These are phyloP conservation scores for Rhynchospora tenuis DNA, from an alignment of 176 grass and related monocot species.

Conservation along the genomic window DNA sequence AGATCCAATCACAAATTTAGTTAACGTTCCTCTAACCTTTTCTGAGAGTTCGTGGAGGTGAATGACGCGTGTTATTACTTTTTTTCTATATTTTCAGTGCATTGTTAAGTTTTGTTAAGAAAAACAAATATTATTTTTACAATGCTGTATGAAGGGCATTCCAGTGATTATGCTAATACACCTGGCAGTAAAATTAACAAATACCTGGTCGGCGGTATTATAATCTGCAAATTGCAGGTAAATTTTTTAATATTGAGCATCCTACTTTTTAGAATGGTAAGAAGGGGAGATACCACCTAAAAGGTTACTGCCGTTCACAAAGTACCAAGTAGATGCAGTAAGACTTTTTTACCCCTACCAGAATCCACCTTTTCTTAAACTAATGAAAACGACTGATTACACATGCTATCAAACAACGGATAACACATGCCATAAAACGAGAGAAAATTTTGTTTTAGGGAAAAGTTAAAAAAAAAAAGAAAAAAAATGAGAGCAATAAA, in stretches of 20 bases:
- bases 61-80: background rate
- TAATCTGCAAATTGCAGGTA: background rate
- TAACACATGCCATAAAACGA: background rate
- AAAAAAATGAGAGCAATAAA: too few relatives aligned
- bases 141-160: background rate
- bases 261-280: constrained; percentile 21
- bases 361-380: background rate
- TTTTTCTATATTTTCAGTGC: background rate
- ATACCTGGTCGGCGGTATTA: constrained; percentile 13
- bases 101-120: background rate
- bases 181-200: constrained; percentile 6
- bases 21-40: too few relatives aligned
- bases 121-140: background rate
- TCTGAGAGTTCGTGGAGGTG: background rate
- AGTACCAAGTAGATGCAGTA: constrained; percentile 20
- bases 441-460: background rate
- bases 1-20: too few relatives aligned
- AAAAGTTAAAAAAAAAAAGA: too few relatives aligned
- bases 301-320: constrained; percentile 22
- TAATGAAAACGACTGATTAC: background rate
- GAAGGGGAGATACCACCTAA: constrained; percentile 14
- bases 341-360: background rate
- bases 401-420: background rate
- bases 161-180: background rate
- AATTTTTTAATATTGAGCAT: background rate